Conservation (phyloP, 768 basidiomycete species). For the Hypholoma sublateritium region DNA sequence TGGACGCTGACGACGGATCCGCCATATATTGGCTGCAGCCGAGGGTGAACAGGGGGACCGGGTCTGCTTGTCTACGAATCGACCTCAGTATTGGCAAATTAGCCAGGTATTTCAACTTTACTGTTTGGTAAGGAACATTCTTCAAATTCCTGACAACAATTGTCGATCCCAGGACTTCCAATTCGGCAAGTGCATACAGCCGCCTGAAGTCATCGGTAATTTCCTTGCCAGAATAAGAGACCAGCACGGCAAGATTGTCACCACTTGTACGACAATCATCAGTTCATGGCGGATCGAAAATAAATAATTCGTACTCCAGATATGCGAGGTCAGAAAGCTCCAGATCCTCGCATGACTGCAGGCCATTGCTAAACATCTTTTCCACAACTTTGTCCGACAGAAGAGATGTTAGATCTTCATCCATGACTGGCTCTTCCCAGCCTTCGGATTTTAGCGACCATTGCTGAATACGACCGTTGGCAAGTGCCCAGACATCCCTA, state of each 20-base stretch:
- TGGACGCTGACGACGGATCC: conserved; percentile 62
- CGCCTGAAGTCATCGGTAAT: conserved; percentile 53
- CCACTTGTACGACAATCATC: conserved; percentile 29
- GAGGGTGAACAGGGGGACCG: conserved; percentile 70
- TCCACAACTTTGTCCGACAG: conserved; percentile 48
- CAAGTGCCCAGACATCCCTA: conserved; percentile 64
- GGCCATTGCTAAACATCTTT: conserved; percentile 36
- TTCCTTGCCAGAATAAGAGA: conserved; percentile 66
- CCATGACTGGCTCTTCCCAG: conserved; percentile 64
- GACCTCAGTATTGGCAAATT: not conserved
- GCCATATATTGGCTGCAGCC: conserved; percentile 59
- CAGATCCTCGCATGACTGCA: conserved; percentile 55
- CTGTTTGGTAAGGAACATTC: conserved; percentile 75
- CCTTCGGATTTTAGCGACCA: conserved; percentile 71
- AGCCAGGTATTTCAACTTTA: conserved; percentile 32
- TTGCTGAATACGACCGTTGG: conserved; percentile 65
- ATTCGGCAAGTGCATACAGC: conserved; percentile 60
- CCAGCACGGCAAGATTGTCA: conserved; percentile 56
- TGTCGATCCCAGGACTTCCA: conserved; percentile 40
- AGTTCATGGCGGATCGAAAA: conserved; percentile 4
- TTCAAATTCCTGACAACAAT: conserved; percentile 51
- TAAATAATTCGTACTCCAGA: conserved; percentile 16
- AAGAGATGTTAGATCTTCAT: conserved; percentile 53
- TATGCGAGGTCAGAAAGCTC: conserved; percentile 73
- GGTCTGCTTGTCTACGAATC: conserved; percentile 56